Conservation (phyloP, 176 grass and related monocot genomes). For the Hyparrhenia diplandra region DNA sequence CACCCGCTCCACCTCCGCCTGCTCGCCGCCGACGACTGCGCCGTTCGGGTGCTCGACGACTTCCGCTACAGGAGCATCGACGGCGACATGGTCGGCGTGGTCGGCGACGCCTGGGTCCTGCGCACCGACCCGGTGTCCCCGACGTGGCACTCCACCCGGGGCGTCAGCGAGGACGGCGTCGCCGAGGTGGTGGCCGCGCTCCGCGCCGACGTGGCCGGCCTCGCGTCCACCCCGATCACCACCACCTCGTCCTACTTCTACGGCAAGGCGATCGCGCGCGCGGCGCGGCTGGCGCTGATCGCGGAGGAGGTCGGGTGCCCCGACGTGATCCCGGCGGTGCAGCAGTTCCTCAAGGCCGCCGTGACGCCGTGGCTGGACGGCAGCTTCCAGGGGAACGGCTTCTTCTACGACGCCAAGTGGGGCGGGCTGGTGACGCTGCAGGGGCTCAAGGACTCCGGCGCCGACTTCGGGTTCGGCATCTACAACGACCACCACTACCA, state of each 20-base stretch:
- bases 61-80: conserved; percentile 93
- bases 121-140: conserved; percentile 50
- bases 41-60: conserved; percentile 48
- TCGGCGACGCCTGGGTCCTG: conserved; percentile 67
- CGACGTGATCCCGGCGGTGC: conserved; percentile 62
- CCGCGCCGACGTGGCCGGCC: conserved; percentile 52
- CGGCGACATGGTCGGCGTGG: conserved; percentile 83
- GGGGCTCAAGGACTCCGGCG: conserved; percentile 59
- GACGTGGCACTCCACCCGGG: conserved; percentile 74
- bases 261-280: conserved; percentile 79
- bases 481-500: conserved; percentile 99
- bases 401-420: conserved; percentile 80
- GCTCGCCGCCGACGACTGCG: conserved; percentile 38
- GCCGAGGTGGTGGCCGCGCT: conserved; percentile 59
- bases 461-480: conserved; percentile 84
- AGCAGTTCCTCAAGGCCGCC: conserved; percentile 42
- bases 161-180: conserved; percentile 58
- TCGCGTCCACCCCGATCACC: conserved; percentile 39
- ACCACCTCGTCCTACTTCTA: conserved; percentile 95
- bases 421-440: conserved; percentile 70
- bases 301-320: conserved; percentile 75
- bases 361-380: conserved; percentile 87
- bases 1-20: conserved; percentile 87
- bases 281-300: conserved; percentile 72
- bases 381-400: conserved; percentile 70